Conservation (phyloP, 208 protist species). For the Trypanosoma scelopori region DNA sequence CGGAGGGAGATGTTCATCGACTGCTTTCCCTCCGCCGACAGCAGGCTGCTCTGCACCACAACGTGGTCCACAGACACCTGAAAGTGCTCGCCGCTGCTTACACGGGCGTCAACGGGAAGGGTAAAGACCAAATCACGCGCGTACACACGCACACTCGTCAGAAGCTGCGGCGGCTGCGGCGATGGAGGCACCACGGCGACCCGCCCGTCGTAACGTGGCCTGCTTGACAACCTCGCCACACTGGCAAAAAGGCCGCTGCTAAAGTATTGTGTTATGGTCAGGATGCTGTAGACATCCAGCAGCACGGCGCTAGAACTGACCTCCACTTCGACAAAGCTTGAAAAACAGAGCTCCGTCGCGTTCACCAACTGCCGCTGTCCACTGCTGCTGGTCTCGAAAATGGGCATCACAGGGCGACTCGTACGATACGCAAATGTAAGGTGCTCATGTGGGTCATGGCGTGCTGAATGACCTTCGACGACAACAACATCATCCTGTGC, state of each 20-base stretch:
- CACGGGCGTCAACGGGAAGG: constrained; percentile 68
- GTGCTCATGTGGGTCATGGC: constrained; percentile 30
- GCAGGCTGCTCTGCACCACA: constrained; percentile 65
- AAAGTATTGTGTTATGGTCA: constrained; percentile 77
- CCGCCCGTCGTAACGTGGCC: constrained; percentile 78
- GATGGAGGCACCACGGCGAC: constrained; percentile 24
- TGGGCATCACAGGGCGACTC: constrained; percentile 69
- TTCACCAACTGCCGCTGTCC: constrained; percentile 67
- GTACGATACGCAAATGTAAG: constrained; percentile 70
- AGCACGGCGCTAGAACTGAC: constrained; percentile 59
- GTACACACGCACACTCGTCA: constrained; percentile 72
- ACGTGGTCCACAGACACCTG: constrained; percentile 54
- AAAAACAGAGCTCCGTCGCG: constrained; percentile 75
- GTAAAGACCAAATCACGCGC: constrained; percentile 57
- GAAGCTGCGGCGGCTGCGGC: constrained; percentile 49
- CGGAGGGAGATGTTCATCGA: constrained; percentile 66
- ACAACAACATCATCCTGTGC: background rate
- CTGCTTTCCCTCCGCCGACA: constrained; percentile 52
- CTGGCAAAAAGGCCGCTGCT: constrained; percentile 63
- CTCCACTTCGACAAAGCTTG: constrained; percentile 63
- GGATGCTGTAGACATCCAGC: constrained; percentile 70
- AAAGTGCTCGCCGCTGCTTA: constrained; percentile 35
- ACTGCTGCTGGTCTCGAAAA: constrained; percentile 51
- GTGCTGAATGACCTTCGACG: background rate
- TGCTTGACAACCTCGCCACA: constrained; percentile 42